phyloP scores from a whole-genome alignment of 2,329 filamentous ascomycete species.

The Chaetomium globosum region DNA sequence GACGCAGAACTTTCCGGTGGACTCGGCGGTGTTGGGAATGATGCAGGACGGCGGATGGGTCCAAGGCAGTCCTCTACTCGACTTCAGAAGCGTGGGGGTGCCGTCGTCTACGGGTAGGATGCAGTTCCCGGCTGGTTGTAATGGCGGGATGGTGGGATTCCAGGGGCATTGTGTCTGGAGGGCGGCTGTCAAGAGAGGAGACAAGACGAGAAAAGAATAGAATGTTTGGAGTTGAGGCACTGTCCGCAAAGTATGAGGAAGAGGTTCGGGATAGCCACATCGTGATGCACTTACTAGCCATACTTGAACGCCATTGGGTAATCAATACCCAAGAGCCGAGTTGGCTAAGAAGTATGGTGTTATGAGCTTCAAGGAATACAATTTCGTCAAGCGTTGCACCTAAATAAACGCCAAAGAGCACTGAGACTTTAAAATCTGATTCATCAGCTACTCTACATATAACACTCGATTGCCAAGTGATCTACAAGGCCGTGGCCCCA shows the following conservation, averaged over 20 bases:
- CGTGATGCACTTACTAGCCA: slow-evolving; percentile 5
- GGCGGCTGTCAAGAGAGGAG: neutral
- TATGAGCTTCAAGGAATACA: neutral
- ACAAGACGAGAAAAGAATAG: neutral
- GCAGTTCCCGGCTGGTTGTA: neutral
- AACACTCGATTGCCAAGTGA: neutral
- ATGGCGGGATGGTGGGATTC: neutral
- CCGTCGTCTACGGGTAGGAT: neutral
- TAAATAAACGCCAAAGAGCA: neutral
- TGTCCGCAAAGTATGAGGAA: neutral
- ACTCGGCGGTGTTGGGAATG: neutral
- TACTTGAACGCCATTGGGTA: neutral
- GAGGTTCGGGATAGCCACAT: too few relatives aligned
- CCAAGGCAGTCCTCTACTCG: slow-evolving; percentile 3
- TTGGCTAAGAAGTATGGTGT: neutral
- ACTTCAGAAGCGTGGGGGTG: neutral
- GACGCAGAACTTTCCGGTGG: slow-evolving; percentile 30
- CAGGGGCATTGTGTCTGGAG: slow-evolving; percentile 5
- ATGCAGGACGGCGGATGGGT: slow-evolving; percentile 26
- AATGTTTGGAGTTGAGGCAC: neutral
- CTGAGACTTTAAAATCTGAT: neutral
- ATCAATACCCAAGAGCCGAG: neutral
- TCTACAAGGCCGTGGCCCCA: neutral
- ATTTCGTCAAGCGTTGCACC: neutral
- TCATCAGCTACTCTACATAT: neutral